Evolutionary conservation across 495 filamentous ascomycete genomes (phyloP), one percentile per base, ranked within the genome.

Genomic region (Penicillium alfredii): DNA sequence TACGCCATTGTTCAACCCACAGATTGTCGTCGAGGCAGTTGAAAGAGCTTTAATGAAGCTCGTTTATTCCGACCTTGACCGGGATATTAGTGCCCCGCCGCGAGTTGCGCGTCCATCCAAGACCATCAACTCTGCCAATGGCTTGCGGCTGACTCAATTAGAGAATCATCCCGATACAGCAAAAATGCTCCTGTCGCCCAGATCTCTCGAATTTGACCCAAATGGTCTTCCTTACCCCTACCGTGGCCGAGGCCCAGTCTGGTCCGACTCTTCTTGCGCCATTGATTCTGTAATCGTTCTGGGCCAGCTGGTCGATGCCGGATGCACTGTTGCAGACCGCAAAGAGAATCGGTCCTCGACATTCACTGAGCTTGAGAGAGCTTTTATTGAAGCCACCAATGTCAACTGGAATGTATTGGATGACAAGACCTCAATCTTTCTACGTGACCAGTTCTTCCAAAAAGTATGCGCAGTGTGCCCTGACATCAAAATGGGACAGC

Each of bases 241-340:
- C 35, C 49, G 57, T 11, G 65, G 64, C 1, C 51, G 56, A 11
- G 61, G 58, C 0, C 61, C 63, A 5, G 33, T 58, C 6, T 52
- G 50, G 37, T 10, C 10, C 6, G 15, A 22, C 0, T 39, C 44
- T 9, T 62, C 64, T 11, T 53, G 48, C 31, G 19, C 45, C 9
- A 33, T 59, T 5, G 68, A 71, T 30, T 49, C 42, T 16, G 34
- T 51, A 1, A 64, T 69, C 15, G 53, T 63, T 11, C 40, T 52
- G 1, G 63, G 59, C 1, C 61, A 48, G 27, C 34, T 71, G 15
- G 47, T 64, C 8, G 55, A 67, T 25, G 57, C 47, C 13, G 65
- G 67, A 8, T 64, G 56, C 10, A 69, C 67, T 6, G 42, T 43
- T 4, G 39, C 54, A 6, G 67, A 71, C 28, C 58, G 57, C n/a